Evolutionary conservation across 1,139 yeast species (phyloP).

Genomic region (Candida sojae): DNA sequence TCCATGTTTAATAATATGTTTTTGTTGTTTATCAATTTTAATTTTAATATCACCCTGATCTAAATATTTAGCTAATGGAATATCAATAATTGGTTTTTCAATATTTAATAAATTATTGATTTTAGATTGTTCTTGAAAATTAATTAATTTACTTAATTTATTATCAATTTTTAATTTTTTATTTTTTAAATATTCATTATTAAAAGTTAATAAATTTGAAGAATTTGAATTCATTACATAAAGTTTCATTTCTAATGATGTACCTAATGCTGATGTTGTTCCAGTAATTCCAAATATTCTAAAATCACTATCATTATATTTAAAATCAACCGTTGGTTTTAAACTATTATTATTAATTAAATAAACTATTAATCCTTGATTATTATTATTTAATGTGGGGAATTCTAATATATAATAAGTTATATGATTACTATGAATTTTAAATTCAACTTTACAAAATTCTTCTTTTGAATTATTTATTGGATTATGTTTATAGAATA

Average conservation of each 20-base stretch:
- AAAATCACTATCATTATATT: constrained; percentile 29
- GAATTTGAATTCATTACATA: constrained; percentile 23
- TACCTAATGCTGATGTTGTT: constrained; percentile 40
- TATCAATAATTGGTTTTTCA: constrained; percentile 21
- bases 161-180: constrained; percentile 11
- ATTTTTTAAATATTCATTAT: constrained; percentile 14
- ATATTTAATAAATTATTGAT: constrained; percentile 13
- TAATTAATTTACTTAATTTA: constrained; percentile 12
- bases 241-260: constrained; percentile 29
- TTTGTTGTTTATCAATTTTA: constrained; percentile 8
- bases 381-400: constrained; percentile 12
- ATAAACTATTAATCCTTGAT: constrained; percentile 6
- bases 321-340: constrained; percentile 37
- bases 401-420: constrained; percentile 37
- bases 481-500: constrained; percentile 20
- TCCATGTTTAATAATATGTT: constrained; percentile 25
- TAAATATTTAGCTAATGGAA: constrained; percentile 34
- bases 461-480: constrained; percentile 16
- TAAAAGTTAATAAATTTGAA: constrained; percentile 25
- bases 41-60: constrained; percentile 30
- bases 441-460: constrained; percentile 35
- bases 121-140: constrained; percentile 10
- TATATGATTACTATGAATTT: constrained; percentile 32
- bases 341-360: constrained; percentile 34
- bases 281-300: constrained; percentile 40